Evolutionary conservation across 495 filamentous ascomycete genomes (phyloP).

Genomic region (Darksidea phi): DNA sequence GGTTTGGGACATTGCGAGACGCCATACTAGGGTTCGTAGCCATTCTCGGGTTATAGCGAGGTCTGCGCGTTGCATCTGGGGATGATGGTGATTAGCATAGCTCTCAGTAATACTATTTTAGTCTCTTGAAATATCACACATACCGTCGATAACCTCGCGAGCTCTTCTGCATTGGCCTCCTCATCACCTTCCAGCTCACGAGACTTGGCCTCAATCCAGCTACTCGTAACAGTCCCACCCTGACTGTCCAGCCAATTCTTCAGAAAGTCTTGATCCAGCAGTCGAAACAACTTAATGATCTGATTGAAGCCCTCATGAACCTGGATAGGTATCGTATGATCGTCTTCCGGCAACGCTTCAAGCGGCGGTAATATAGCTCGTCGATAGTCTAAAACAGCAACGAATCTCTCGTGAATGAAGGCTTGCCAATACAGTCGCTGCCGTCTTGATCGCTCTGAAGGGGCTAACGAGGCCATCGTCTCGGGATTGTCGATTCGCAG

Average conservation of each 20-base stretch:
- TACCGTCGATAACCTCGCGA: constrained; percentile 43
- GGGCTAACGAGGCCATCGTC: constrained; percentile 48
- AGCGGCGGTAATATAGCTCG: constrained; percentile 27
- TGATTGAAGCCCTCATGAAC: constrained; percentile 35
- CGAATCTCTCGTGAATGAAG: constrained; percentile 50
- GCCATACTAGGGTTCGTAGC: constrained; percentile 63
- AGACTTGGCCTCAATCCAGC: constrained; percentile 32
- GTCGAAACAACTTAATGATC: constrained; percentile 35
- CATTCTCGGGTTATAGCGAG: constrained; percentile 63
- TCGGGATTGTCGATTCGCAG: constrained; percentile 60
- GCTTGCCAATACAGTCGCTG: constrained; percentile 64
- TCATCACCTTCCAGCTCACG: constrained; percentile 39
- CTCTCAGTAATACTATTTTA: no score
- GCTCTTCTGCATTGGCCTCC: constrained; percentile 24
- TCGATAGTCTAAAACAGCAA: constrained; percentile 33
- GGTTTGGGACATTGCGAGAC: constrained; percentile 55
- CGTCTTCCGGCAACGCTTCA: constrained; percentile 24
- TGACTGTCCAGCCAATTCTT: constrained; percentile 24
- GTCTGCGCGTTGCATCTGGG: constrained; percentile 58
- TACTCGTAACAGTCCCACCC: constrained; percentile 2
- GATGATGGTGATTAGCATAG: no score
- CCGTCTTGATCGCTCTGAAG: constrained; percentile 53
- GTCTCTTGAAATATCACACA: no score
- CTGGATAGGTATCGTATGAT: constrained; percentile 19
- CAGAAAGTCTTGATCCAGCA: constrained; percentile 36